Percentiles rank a stretch among this genome's conserved stretches.
These are phyloP conservation scores for Trichoderma endophyticum DNA, from an alignment of 2,329 filamentous ascomycete species.

Conservation along the genomic window DNA sequence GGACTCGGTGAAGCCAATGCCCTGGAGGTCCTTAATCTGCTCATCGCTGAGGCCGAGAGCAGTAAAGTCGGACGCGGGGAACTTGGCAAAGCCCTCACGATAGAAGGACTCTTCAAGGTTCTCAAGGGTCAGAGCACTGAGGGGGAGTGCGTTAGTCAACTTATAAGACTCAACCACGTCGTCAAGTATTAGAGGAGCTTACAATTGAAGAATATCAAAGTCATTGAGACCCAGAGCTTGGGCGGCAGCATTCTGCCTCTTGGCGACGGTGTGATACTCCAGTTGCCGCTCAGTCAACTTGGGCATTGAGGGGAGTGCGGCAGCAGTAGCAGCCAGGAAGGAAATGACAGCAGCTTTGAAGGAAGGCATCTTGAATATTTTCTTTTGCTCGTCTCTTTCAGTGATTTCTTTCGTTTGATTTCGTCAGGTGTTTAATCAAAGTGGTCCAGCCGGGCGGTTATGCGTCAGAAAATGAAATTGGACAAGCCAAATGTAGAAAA, in stretches of 20 bases:
- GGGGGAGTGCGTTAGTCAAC: not conserved
- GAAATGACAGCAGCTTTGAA: conserved; percentile 43
- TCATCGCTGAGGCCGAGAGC: conserved; percentile 39
- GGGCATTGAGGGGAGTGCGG: conserved; percentile 46
- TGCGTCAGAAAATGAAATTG: not conserved
- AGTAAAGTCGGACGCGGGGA: conserved; percentile 61
- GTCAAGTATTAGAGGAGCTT: conserved; percentile 28
- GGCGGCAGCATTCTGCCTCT: conserved; percentile 50
- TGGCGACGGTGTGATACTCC: conserved; percentile 46
- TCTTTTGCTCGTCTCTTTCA: conserved; percentile 21
- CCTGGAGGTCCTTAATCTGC: conserved; percentile 50
- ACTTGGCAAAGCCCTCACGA: conserved; percentile 65
- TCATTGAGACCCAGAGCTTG: conserved; percentile 47
- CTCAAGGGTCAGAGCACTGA: conserved; percentile 64
- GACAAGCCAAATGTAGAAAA: not conserved
- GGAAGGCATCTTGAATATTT: conserved; percentile 33
- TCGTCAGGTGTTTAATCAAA: not conserved
- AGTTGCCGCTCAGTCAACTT: conserved; percentile 45
- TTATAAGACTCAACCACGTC: not conserved
- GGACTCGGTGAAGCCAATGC: conserved; percentile 61
- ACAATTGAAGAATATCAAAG: conserved; percentile 59
- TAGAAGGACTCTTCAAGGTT: conserved; percentile 74
- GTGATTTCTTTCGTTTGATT: not conserved
- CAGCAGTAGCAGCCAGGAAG: conserved; percentile 43
- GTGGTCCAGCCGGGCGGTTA: conserved; percentile 12